phyloP scores from a whole-genome alignment of 169 alveolate species.

The Theileria parva region DNA sequence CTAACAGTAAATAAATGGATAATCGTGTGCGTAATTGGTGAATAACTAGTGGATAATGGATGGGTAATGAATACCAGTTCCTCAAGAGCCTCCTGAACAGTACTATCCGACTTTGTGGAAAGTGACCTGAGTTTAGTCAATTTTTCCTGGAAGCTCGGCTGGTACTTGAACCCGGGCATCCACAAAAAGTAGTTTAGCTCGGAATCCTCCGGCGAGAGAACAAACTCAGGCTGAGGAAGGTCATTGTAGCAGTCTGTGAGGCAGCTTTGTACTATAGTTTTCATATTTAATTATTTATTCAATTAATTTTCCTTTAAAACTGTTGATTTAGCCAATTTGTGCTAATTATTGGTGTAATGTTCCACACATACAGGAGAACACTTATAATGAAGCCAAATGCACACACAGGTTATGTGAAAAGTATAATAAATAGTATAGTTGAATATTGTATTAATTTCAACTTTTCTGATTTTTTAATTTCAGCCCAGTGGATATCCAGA shows the following conservation, averaged over 20 bases:
- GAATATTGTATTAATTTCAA: not conserved
- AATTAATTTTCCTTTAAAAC: not conserved
- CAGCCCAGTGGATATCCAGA: not conserved
- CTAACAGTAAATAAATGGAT: not conserved
- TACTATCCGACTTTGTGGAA: slow-evolving; percentile 24
- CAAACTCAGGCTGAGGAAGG: slow-evolving; percentile 69
- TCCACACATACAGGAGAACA: not conserved
- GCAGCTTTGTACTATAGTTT: slow-evolving; percentile 54
- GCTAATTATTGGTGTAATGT: not conserved
- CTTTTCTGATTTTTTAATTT: not conserved
- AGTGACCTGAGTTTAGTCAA: slow-evolving; percentile 45
- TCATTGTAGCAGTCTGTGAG: slow-evolving; percentile 57
- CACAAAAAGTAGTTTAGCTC: slow-evolving; percentile 65
- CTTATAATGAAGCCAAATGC: not conserved
- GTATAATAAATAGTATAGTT: not conserved
- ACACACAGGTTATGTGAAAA: not conserved
- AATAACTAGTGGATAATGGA: not conserved
- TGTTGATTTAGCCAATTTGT: not conserved
- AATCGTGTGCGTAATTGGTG: too few relatives aligned
- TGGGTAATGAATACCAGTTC: slow-evolving; percentile 54
- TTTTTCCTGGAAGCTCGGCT: slow-evolving; percentile 61
- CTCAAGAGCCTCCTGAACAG: slow-evolving; percentile 57
- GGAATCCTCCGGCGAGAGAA: slow-evolving; percentile 66
- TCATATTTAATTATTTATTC: not conserved
- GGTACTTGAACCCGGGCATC: slow-evolving; percentile 69